Base-by-base conservation (phyloP, 305 asterid genomes). In the Solanum hybrid region DNA sequence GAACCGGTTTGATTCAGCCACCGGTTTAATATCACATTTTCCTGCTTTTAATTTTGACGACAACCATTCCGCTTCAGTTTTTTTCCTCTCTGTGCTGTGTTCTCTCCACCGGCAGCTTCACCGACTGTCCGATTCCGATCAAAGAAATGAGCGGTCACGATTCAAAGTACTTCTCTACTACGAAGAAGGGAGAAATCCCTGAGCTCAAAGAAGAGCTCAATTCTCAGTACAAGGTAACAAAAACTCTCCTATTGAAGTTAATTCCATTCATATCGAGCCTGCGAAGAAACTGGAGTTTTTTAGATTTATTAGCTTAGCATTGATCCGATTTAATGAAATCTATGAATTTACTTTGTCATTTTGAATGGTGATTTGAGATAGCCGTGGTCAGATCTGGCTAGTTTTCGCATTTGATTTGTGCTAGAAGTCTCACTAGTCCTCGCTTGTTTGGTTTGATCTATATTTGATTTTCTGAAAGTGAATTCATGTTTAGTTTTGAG, bases 141-240 rank as follows among this genome's bases (percentile, higher is more conserved):
- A 51, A 57, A 31, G 37, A 82, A 79, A 97, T 97, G 99, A 97
- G 99, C 93, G 99, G 99, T 14, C 99, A 96, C 95, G 99, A 97
- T 91, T 97, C 99, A 78, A 97, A 97, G 90, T 97, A 96, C 92
- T 97, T 97, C 95, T 97, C 99, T 92, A 97, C 99, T 88, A 97
- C 99, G 87, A 97, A 97, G 91, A 97, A 97, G 95, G 99, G 99
- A 7, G 99, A 97, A 94, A 97, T 97, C 87, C 99, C 99, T 51
- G 99, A 97, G 95, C 99, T 97, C 95, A 97, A 97, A 90, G 99
- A 97, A 90, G 99, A 97, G 80, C 99, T 96, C 88, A 96, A 97
- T 95, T 97, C 99, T 86, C 99, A 96, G 98, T 97, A 97, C 93
- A 97, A 97, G 98, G 99, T 97, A 31, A 41, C 72, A 17, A 61